Base-by-base conservation (phyloP, 768 basidiomycete species). In the Trametes punicea region DNA sequence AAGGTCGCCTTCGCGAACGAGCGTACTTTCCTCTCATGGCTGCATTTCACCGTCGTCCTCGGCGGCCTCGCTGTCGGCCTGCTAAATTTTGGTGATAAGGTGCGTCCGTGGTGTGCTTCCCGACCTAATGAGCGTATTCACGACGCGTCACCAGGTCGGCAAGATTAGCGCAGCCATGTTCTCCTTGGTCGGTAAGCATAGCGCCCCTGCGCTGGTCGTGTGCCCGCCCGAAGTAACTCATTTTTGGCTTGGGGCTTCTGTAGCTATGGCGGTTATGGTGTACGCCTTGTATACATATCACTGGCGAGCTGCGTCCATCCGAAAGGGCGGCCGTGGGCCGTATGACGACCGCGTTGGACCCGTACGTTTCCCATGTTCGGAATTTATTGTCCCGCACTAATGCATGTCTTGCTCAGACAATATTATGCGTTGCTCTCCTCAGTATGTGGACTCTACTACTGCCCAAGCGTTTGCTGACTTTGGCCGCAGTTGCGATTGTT, bases 11-110 rank as follows among this genome's bases (percentile, higher is more conserved):
- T 95, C 64, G 93, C 93, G 39, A 95, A 95, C 71, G 93, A 94
- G 71, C 84, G 91, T 53, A 94, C 97, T 0, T 98, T 98, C 74
- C 79, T 99, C 41, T 95, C 94, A 80, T 98, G 96, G 97, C 81
- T 98, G 46, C 94, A 97, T 72, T 98, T 97, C 71, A 94, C 95
- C 36, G 93, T 98, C 73, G 93, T 99, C 55, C 85, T 99, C 7
- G 95, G 96, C 26, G 97, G 97, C 55, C 81, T 99, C 42, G 90
- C 94, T 1, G 94, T 98, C 13, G 97, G 97, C 10, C 74, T 99
- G 55, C 78, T 99, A 65, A 99, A 99, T 73, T 99, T 99, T 76
- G 97, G 97, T 58, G 97, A 98, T 71, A 91, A 91, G 75, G 93
- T 88, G 56, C 57, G 76, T 66, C 21, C 51, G 7, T 16, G 7